Evolutionary conservation across 108 stramenopile genomes (phyloP).

Genomic region (Parietichytrium sp.): DNA sequence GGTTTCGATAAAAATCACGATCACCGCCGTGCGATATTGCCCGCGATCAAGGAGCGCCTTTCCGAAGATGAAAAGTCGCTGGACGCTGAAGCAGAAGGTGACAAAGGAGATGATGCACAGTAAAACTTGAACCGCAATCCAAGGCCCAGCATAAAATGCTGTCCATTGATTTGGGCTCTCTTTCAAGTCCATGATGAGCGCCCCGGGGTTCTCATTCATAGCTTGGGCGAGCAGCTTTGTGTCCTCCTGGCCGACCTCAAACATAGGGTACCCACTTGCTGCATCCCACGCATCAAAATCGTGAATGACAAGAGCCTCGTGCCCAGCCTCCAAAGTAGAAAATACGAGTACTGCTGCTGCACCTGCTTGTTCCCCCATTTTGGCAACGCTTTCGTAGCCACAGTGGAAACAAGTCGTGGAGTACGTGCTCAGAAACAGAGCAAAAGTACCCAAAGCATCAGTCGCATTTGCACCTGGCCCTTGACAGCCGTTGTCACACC

Average conservation of each 20-base stretch:
- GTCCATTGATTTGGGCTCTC: neutral
- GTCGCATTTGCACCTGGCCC: neutral
- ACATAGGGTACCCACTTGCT: neutral
- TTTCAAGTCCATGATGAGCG: neutral
- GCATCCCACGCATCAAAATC: neutral
- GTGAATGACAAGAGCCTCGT: constrained; percentile 26
- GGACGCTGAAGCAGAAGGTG: neutral
- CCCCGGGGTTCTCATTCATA: neutral
- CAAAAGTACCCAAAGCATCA: no score
- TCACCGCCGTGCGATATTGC: neutral
- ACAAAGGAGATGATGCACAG: neutral
- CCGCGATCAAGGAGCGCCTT: neutral
- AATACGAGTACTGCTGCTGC: neutral
- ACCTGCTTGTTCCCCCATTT: neutral
- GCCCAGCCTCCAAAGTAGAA: neutral
- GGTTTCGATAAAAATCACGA: neutral
- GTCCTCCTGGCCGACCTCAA: neutral
- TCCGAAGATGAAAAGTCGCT: neutral
- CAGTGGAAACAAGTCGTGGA: neutral
- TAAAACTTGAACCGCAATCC: neutral
- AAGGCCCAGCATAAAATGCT: neutral
- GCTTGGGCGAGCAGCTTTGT: neutral
- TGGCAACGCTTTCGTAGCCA: neutral
- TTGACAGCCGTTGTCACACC: constrained; percentile 10
- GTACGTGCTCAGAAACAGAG: constrained; percentile 2